Base-by-base conservation (phyloP, 2,329 filamentous ascomycete species). In the Colletotrichum chrysophilum region DNA sequence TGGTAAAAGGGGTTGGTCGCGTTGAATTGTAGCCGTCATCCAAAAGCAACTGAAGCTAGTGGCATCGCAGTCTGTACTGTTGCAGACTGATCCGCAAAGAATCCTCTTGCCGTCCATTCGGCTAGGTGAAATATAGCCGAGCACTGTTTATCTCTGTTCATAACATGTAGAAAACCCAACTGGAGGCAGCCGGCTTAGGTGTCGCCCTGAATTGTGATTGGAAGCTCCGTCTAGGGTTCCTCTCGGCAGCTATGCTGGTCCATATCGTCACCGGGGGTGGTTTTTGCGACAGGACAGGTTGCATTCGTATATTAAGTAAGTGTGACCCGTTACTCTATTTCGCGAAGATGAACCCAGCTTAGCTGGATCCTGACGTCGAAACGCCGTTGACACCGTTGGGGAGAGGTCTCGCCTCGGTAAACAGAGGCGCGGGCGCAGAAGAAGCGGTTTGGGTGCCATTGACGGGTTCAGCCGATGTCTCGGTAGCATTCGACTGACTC, bases 401-500 rank as follows among this genome's bases (percentile, higher is more conserved):
- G 8, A 76, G 60, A 56, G 55, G 65, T 32, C 21, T 65, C 26
- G 65, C 56, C 34, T 76, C 72, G 26, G 58, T 32, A 60, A 32
- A n/a, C 43, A 12, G 55, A 26, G 21, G 58, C 26, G 56, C n/a
- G n/a, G 70, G 64, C 52, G 36, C 36, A 32, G 69, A 30, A 28
- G 26, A 30, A 14, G 26, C n/a, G n/a, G 34, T 30, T 18, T 76
- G 71, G 38, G 34, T 32, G 55, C 66, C 74, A 64, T 75, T 75
- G 16, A 62, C 34, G 30, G 65, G 34, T 61, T 75, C 74, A 24
- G 43, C 55, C 38, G 71, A 55, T 56, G 71, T 61, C 52, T 76
- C 75, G 13, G 72, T 76, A 26, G 48, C 66, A 62, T 74, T 77
- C 21, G 73, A 76, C 48, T 84, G 82, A 76, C 87, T 88, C 26